Evolutionary conservation across 495 filamentous ascomycete species (phyloP), one percentile per base, ranked within the genome.

Genomic region (Aspergillus kassunensis): DNA sequence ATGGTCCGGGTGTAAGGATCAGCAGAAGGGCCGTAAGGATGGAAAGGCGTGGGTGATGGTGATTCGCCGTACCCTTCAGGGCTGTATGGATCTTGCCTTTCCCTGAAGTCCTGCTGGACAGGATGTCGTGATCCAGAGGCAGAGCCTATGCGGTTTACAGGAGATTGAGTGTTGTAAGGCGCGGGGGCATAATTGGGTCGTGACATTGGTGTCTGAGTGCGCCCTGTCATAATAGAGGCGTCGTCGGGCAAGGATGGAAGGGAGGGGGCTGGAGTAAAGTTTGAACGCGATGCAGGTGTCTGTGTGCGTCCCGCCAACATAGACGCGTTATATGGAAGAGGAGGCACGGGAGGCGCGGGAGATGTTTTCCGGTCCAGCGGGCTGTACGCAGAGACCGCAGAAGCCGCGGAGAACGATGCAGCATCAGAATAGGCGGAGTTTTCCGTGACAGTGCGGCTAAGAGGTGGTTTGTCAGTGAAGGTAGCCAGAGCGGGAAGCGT

Each of bases 301-400:
- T 63, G 53, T 0, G 51, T 54, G 15, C 65, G 52, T 13, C 34
- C 31, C 7, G 41, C 15, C 13, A 48, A 33, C 20, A 59, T 57
- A 30, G 56, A 53, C 11, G 56, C 23, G 30, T 54, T 44, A 20
- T 13, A 50, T 4, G 66, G 61, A 27, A 66, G 42, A 24, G 65
- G 54, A 0, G 63, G 63, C 13, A 66, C 53, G 30, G 61, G 66
- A 16, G 65, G 65, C 16, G 57, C 58, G 2, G 60, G 57, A 34
- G 57, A 58, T 31, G 52, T 44, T 16, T 62, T 62, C 37, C 59
- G 64, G 33, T 67, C 73, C 4, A 78, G 63, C 44, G 77, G 70
- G 27, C 67, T 74, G 49, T 78, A 81, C 35, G 81, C 85, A 67
- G 85, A 84, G 6, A 71, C 72, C 4, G 79, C 81, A 12, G 85